Conservation (phyloP, 345 rosid species). For the Combretum micranthum region DNA sequence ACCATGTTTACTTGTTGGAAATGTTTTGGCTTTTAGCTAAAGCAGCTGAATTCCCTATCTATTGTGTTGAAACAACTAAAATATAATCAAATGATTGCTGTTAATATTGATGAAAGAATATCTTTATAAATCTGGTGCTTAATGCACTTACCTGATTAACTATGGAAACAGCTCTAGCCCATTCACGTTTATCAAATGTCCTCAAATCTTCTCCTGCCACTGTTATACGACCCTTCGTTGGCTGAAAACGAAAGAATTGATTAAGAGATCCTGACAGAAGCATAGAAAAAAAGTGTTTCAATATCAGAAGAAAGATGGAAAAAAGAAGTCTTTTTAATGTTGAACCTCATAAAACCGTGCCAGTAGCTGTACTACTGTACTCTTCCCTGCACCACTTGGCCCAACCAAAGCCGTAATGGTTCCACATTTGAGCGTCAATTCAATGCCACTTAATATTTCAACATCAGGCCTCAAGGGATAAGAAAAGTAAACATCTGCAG, state of each 20-base stretch:
- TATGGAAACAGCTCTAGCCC: slow-evolving; percentile 85
- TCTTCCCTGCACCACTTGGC: slow-evolving; percentile 95
- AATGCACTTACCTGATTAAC: slow-evolving; percentile 69
- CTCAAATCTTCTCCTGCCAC: slow-evolving; percentile 90
- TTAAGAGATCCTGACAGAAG: slow-evolving; percentile 10
- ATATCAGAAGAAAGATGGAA: background rate
- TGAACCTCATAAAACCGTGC: slow-evolving; percentile 91
- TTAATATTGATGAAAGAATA: background rate
- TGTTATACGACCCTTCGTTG: slow-evolving; percentile 77
- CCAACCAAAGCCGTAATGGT: slow-evolving; percentile 94
- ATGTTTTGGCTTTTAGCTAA: too few relatives aligned
- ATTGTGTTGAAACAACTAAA: too few relatives aligned
- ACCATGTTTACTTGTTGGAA: too few relatives aligned
- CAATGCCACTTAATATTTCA: slow-evolving; percentile 64
- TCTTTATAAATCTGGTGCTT: background rate
- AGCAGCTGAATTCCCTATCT: too few relatives aligned
- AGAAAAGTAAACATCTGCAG: slow-evolving; percentile 77
- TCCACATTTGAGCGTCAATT: slow-evolving; percentile 64
- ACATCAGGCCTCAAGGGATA: slow-evolving; percentile 84
- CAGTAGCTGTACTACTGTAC: slow-evolving; percentile 88
- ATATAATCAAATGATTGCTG: too few relatives aligned
- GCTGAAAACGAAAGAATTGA: slow-evolving; percentile 43
- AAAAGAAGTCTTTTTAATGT: background rate
- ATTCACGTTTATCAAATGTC: slow-evolving; percentile 82
- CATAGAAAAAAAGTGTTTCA: background rate